Base-by-base conservation (phyloP, 148 eudicot species). In the Rhododendron kiyosumense region DNA sequence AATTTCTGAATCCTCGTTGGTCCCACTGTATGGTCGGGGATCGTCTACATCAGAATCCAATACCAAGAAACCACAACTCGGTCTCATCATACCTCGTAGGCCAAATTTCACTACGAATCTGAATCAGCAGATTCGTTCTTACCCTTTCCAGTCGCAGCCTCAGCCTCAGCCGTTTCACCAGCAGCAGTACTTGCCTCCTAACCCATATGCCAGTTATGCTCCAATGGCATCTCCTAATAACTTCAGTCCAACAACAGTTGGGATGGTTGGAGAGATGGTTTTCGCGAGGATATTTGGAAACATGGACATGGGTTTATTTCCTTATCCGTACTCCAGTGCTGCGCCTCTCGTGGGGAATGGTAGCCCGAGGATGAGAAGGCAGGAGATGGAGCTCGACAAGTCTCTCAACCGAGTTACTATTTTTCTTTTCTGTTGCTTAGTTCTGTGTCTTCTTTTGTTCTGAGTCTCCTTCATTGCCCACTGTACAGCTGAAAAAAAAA, bases 1-100 rank as follows among this genome's bases (percentile, higher is more conserved):
- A 84, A 92, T 96, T 69, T 92, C 98, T 28, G 86, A 87, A 49
- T 78, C 95, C 24, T 90, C 96, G 6, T 65, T 96, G 41, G 92
- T 96, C 74, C 99, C 99, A 11, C 90, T 96, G 22, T 93, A 94
- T 75, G 93, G 97, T n/a, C 93, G 97, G 7, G 92, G 94, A 43
- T 83, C 88, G 78, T 85, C 94, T 54, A 45, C 83, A 18, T 78
- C 89, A 14, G 92, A 88, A 48, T 78, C 91, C 10, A 88, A 87
- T n/a, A 5, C 34, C 59, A 88, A 80, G 83, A 90, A 83, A 67
- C 90, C 86, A 67, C 88, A 84, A 75, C 59, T 87, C 17, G 88
- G 81, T 46, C 83, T 87, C 48, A 32, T 81, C 79, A 84, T 95
- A 71, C 98, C 98, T 28, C 92, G 85, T 15, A 90, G 98, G 87